Base-by-base conservation (phyloP, 331 rosid genomes). In the Saraca asoca region DNA sequence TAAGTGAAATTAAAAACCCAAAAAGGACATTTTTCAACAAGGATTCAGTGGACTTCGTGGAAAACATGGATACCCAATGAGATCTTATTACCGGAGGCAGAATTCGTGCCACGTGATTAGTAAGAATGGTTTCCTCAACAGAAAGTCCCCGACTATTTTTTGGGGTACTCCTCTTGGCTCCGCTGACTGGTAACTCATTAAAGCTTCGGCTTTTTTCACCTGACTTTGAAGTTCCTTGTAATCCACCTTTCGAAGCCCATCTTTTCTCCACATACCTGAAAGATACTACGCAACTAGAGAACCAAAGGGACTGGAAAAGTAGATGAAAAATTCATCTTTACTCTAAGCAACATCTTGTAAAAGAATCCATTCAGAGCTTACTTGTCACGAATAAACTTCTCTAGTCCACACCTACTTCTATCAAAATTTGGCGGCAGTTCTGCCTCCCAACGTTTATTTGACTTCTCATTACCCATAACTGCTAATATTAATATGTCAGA, bases 391-490 rank as follows among this genome's bases (percentile, higher is more conserved):
- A 85, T 84, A 71, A 87, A 85, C 51, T 73, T 85, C 63, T 82
- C 84, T 0, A 67, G 57, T 63, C 73, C 88, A 6, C 58, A 70
- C 46, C 51, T 84, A 33, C 49, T 62, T 71, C 77, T 74, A 74
- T 87, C 91, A 68, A 74, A 81, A 76, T 81, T 56, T 46, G 79
- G 63, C 0, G 88, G 86, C 48, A 89, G 70, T 45, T 75, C 80
- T 16, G 92, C 91, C 72, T 92, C 96, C 96, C 96, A 92, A 43
- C 85, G 76, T 68, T 54, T 63, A 67, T 92, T 89, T 50, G 95
- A 86, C 70, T 77, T 87, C 53, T 51, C 79, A 74, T 24, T 24
- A 24, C 3, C 31, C 31, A 24, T 24, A 1, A 24, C 31, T 24
- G 31, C 31, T 24, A 24, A 24, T 24, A 24, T 24, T 24, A 24